These are phyloP conservation scores for Alternaria incomplexa DNA, from an alignment of 2,329 filamentous ascomycete species.

Conservation along the genomic window DNA sequence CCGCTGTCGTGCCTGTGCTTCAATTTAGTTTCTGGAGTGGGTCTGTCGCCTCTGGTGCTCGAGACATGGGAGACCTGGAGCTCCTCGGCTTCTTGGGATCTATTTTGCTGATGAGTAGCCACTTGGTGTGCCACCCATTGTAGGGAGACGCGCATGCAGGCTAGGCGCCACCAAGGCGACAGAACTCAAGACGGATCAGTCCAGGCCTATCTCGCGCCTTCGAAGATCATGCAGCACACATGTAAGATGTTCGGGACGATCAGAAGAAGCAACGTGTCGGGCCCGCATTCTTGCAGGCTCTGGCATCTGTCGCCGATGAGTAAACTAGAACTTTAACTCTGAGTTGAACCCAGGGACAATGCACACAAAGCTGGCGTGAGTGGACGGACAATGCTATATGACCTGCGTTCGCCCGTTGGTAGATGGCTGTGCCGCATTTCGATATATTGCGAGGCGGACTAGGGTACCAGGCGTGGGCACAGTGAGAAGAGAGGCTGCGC, in stretches of 20 bases:
- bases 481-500: background rate
- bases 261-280: constrained; percentile 5
- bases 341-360: background rate
- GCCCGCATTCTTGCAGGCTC: constrained; percentile 1
- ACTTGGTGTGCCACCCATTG: background rate
- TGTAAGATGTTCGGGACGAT: constrained; percentile 2
- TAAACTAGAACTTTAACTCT: constrained; percentile 2
- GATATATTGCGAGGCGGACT: constrained; percentile 6
- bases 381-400: background rate
- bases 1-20: constrained; percentile 8
- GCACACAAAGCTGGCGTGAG: background rate
- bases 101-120: background rate
- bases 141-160: background rate
- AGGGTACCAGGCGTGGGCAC: background rate
- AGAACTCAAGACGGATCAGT: constrained; percentile 1
- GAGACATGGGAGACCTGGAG: constrained; percentile 2
- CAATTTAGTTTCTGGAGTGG: background rate
- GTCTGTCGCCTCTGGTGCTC: background rate
- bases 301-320: background rate
- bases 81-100: background rate
- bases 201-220: constrained; percentile 2
- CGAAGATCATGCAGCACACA: background rate
- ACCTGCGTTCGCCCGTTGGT: constrained; percentile 4
- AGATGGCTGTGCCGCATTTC: constrained; percentile 5
- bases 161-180: background rate